phyloP scores from a whole-genome alignment of 257 asterid species.

The Fraxinus quadrangulata region DNA sequence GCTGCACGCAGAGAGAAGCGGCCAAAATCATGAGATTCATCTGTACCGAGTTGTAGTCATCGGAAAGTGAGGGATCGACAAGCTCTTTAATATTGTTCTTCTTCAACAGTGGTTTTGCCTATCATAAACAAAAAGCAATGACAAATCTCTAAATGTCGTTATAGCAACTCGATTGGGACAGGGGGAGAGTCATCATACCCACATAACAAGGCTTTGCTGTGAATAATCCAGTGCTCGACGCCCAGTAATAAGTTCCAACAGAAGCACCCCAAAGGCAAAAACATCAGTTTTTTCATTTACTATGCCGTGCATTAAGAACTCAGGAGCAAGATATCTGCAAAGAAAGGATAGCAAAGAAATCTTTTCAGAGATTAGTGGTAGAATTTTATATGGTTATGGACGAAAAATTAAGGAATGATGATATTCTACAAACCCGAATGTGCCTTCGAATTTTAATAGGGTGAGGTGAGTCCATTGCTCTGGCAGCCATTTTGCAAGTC shows the following conservation, averaged over 20 bases:
- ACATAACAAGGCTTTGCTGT: constrained; percentile 91
- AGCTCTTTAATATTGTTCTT: constrained; percentile 81
- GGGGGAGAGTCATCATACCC: constrained; percentile 57
- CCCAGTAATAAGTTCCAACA: constrained; percentile 87
- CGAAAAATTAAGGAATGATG: background rate
- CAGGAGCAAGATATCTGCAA: constrained; percentile 87
- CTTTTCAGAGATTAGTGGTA: constrained; percentile 8
- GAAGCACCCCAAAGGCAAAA: constrained; percentile 82
- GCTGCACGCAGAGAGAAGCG: constrained; percentile 84
- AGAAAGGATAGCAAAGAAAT: constrained; percentile 5
- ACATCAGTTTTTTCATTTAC: constrained; percentile 90
- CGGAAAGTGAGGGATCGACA: constrained; percentile 66
- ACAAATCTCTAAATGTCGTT: background rate
- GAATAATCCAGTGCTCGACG: constrained; percentile 93
- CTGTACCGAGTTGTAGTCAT: constrained; percentile 53
- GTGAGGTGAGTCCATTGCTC: constrained; percentile 68
- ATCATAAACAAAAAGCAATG: constrained; percentile 4
- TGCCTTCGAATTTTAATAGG: constrained; percentile 62
- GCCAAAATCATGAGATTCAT: constrained; percentile 79
- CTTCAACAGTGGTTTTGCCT: constrained; percentile 92
- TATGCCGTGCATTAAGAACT: constrained; percentile 94
- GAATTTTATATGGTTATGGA: background rate
- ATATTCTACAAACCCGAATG: constrained; percentile 52
- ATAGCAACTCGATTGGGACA: background rate
- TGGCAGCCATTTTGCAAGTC: constrained; percentile 77